Percentiles rank a stretch among this genome's conserved stretches.
phyloP scores from a whole-genome alignment of 305 asterid species.

The Andrographis paniculata region DNA sequence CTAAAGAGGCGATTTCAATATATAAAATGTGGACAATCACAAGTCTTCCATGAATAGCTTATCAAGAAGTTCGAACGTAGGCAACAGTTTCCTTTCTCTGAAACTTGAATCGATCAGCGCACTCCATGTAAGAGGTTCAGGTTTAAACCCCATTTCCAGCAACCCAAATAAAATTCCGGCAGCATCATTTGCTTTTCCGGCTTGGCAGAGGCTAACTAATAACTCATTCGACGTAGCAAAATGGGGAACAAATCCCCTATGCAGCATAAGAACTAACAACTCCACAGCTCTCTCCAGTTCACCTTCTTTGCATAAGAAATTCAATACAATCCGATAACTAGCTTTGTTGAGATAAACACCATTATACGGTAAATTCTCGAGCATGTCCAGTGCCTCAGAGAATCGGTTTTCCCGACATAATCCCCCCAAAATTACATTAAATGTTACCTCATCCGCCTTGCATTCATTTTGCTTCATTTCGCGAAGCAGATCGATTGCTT shows the following conservation, averaged over 20 bases:
- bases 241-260: conserved; percentile 79
- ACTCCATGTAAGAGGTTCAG: conserved; percentile 61
- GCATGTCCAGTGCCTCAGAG: conserved; percentile 68
- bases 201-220: conserved; percentile 55
- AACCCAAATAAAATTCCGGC: conserved; percentile 41
- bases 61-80: conserved; percentile 64
- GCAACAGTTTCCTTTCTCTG: conserved; percentile 69
- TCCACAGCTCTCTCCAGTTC: conserved; percentile 51
- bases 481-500: conserved; percentile 49
- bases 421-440: conserved; percentile 80
- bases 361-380: conserved; percentile 54
- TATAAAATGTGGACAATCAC: not conserved
- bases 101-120: conserved; percentile 44
- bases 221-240: conserved; percentile 77
- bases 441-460: conserved; percentile 67
- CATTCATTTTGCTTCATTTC: conserved; percentile 62
- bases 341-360: conserved; percentile 68
- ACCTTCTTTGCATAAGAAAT: conserved; percentile 60
- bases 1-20: too few relatives aligned
- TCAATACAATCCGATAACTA: conserved; percentile 81
- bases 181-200: conserved; percentile 58
- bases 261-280: conserved; percentile 58
- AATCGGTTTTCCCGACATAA: conserved; percentile 55
- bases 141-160: conserved; percentile 53
- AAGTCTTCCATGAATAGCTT: conserved; percentile 25